These are phyloP conservation scores for Alloteropsis semialata DNA, from an alignment of 176 grass and related monocot species.

Conservation along the genomic window DNA sequence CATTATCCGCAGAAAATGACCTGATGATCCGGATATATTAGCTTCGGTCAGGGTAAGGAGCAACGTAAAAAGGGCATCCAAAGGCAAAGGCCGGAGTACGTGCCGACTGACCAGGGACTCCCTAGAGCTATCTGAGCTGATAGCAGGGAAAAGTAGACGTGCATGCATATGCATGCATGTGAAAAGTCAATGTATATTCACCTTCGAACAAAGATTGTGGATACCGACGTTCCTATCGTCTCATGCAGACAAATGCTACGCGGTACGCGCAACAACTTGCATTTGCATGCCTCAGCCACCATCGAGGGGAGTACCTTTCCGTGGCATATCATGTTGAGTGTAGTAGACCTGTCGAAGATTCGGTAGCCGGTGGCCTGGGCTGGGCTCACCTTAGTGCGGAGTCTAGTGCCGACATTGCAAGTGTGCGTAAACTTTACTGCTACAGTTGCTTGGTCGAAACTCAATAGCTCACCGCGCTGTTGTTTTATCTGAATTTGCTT, in stretches of 20 bases:
- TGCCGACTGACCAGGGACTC: background rate
- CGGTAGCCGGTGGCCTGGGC: background rate
- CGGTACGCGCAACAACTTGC: conserved; percentile 24
- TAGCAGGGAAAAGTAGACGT: background rate
- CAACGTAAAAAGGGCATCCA: no score
- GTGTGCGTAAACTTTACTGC: background rate
- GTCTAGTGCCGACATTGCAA: conserved; percentile 37
- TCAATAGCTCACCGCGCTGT: background rate
- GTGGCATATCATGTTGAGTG: background rate
- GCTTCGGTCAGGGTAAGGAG: no score
- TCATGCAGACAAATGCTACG: conserved; percentile 8
- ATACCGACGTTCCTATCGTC: conserved; percentile 15
- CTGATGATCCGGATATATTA: background rate
- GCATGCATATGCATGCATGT: background rate
- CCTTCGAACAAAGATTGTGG: background rate
- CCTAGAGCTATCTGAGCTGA: background rate
- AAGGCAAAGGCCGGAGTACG: no score
- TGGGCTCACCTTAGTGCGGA: background rate
- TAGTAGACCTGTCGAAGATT: background rate
- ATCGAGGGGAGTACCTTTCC: conserved; percentile 18
- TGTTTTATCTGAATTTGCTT: background rate
- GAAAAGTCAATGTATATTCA: background rate
- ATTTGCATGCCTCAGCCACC: conserved; percentile 11
- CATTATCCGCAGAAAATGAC: background rate
- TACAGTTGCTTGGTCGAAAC: background rate